A percentile compares a stretch with the other conserved stretches of the same genome.
Conservation (phyloP, 2,329 filamentous ascomycete genomes). For the Aureobasidium vineae region DNA sequence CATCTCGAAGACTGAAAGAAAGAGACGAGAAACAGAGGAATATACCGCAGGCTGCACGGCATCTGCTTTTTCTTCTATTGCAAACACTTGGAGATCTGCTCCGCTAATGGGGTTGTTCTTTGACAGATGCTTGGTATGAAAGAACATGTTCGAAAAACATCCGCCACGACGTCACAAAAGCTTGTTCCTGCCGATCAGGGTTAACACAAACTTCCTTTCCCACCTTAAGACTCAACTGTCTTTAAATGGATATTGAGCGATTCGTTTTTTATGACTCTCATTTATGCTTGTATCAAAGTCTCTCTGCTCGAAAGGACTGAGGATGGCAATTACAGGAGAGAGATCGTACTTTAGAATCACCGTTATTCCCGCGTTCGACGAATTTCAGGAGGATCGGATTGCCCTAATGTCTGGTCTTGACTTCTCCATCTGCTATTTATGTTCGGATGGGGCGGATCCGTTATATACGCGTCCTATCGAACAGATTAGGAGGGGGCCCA, state of each 20-base stretch:
- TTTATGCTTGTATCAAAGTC: no score
- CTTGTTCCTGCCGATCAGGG: conserved; percentile 19
- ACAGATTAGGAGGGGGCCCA: background rate
- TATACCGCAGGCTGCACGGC: no score
- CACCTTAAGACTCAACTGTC: background rate
- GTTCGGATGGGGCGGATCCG: conserved; percentile 17
- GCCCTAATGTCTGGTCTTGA: background rate
- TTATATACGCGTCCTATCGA: conserved; percentile 12
- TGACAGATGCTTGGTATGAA: background rate
- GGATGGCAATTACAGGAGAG: background rate
- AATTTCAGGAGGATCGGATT: background rate
- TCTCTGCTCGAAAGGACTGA: background rate
- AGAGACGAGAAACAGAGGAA: no score
- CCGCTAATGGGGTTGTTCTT: background rate
- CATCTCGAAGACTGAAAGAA: no score
- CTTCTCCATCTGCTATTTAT: background rate
- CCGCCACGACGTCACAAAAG: conserved; percentile 1
- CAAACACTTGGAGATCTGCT: no score
- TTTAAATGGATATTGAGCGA: background rate
- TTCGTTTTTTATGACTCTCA: background rate
- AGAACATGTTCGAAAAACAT: background rate
- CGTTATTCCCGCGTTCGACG: background rate
- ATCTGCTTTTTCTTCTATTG: no score
- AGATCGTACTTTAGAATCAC: background rate
- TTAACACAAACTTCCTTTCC: background rate